Evolutionary conservation across 208 protist genomes (phyloP), one percentile per base, ranked within the genome.

Genomic region (Wallacemonas sp.): DNA sequence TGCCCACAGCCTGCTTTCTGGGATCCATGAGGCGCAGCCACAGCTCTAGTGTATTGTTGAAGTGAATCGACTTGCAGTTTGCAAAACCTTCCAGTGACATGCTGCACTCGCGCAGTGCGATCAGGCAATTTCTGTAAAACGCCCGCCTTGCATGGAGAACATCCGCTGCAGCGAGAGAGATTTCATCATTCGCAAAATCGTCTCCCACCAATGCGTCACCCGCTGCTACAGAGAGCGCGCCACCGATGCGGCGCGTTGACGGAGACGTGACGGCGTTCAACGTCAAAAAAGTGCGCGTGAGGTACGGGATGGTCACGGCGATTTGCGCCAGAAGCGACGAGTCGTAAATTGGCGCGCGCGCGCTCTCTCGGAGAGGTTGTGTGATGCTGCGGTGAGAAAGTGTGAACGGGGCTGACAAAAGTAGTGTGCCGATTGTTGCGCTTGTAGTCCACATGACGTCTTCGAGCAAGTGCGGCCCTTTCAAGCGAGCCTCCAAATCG

Each of bases 11-110:
- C 60, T 73, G 57, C 32, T 64, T 69, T 26, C 64, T 63, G 24
- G 85, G 78, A 54, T 89, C 82, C 69, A 95, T 78, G 4, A 92
- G 57, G n/a, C 72, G 68, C 61, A 81, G 73, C 87, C 90, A 95
- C 44, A 95, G 70, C 48, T 88, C 80, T 12, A 95, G 61, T 21
- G 72, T 67, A 62, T 90, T 90, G 23, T 86, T 88, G 52, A 93
- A 81, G 55, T 92, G 85, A 26, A 76, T 63, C 34, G 63, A 72
- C 29, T 74, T 75, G 71, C 77, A 87, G 38, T 84, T 32, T 29
- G 74, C 64, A 48, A 89, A 83, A 24, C 67, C 63, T 17, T 82
- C 70, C 14, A 95, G 65, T 14, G 87, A 92, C 29, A 93, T 43
- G 11, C 90, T 21, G 39, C 70, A 77, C 62, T 86, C 74, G 19